Percentiles rank a stretch among this genome's conserved stretches.
These are phyloP conservation scores for Solanum habrochaites DNA, from an alignment of 257 asterid species.

Conservation along the genomic window DNA sequence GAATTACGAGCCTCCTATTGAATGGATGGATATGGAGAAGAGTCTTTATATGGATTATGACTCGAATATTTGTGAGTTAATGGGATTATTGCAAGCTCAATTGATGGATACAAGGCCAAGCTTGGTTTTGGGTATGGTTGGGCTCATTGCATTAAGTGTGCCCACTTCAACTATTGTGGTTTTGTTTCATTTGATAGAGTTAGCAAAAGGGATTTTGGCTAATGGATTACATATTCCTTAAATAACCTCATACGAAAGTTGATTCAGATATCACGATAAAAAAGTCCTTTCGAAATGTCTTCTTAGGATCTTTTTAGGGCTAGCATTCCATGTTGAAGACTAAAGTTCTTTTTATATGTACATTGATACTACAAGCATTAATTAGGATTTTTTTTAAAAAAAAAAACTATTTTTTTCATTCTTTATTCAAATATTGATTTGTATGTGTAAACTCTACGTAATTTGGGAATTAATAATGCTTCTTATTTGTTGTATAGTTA, in stretches of 20 bases:
- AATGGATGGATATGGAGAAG: constrained; percentile 7
- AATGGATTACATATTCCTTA: not conserved
- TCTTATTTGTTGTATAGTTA: not conserved
- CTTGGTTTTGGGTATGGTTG: constrained; percentile 3
- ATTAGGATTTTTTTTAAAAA: not conserved
- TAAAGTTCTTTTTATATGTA: not conserved
- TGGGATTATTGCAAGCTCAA: not conserved
- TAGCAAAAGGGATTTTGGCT: not conserved
- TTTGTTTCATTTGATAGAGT: not conserved
- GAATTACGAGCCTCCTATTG: not conserved
- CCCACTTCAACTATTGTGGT: not conserved
- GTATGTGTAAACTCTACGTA: not conserved
- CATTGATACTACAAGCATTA: not conserved
- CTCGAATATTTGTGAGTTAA: not conserved
- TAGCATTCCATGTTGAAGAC: no score
- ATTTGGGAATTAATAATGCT: not conserved
- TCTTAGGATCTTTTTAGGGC: no score
- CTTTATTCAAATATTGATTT: not conserved
- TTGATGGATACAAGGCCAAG: constrained; percentile 8
- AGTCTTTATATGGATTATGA: not conserved
- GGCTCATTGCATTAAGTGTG: not conserved
- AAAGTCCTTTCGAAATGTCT: fast-evolving
- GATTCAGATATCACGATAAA: fast-evolving
- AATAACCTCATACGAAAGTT: no score
- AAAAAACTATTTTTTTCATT: not conserved